Conservation (phyloP, 148 eudicot species). For the Heliamphora exappendiculata region DNA sequence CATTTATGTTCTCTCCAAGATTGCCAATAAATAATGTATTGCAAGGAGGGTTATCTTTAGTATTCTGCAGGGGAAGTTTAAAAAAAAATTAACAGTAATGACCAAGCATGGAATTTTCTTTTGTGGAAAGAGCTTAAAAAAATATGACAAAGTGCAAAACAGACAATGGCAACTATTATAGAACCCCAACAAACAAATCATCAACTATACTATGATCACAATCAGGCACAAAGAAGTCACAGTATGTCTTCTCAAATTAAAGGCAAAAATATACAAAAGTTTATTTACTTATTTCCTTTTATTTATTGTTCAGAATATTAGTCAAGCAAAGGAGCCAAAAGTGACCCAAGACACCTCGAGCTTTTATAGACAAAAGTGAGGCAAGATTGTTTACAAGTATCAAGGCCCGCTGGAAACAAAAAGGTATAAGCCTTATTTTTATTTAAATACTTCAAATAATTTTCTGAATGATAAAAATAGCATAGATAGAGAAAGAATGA, state of each 20-base stretch:
- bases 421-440: too few species aligned
- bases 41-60: conserved; percentile 96
- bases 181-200: neutral
- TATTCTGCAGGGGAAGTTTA: conserved; percentile 55
- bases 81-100: neutral
- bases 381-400: too few species aligned
- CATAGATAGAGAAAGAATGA: too few species aligned
- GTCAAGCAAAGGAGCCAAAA: too few species aligned
- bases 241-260: neutral
- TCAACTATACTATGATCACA: neutral
- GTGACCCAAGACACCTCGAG: too few species aligned
- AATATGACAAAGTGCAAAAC: neutral
- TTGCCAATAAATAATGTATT: conserved; percentile 94
- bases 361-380: too few species aligned
- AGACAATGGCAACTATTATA: neutral
- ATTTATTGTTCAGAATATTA: too few species aligned
- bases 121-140: neutral
- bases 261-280: neutral
- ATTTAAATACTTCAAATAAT: too few species aligned
- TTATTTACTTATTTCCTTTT: neutral
- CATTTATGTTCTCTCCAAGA: conserved; percentile 83
- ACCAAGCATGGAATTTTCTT: neutral
- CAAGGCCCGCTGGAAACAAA: too few species aligned
- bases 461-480: too few species aligned
- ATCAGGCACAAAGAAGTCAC: neutral